Conservation (phyloP, 2,329 filamentous ascomycete genomes). For the Ceratocystis ficicola region DNA sequence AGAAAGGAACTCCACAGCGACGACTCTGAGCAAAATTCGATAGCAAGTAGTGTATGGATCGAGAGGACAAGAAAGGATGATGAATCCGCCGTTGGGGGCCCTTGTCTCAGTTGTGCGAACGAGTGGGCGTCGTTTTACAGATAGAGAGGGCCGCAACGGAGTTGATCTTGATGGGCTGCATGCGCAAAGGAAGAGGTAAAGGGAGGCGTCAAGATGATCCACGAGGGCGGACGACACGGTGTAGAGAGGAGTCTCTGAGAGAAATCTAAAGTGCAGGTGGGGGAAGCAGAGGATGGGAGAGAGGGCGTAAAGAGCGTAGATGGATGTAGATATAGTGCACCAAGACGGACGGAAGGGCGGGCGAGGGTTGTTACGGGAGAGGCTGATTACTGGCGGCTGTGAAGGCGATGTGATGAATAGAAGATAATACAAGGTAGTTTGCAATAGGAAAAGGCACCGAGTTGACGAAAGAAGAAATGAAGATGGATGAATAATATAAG, state of each 20-base stretch:
- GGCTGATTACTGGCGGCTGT: not conserved
- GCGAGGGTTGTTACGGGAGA: not conserved
- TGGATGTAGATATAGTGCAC: not conserved
- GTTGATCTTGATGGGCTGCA: not conserved
- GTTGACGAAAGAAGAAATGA: not conserved
- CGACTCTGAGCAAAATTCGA: not conserved
- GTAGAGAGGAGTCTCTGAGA: not conserved
- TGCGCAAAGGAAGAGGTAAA: conserved; percentile 9
- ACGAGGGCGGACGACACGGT: not conserved
- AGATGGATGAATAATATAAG: too few relatives aligned
- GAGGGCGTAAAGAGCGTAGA: not conserved
- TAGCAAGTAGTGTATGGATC: not conserved
- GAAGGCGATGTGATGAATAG: not conserved
- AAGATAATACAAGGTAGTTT: not conserved
- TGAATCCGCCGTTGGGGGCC: not conserved
- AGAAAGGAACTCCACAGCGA: not conserved
- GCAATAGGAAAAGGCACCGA: not conserved
- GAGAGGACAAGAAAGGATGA: not conserved
- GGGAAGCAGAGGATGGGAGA: not conserved
- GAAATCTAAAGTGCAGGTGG: not conserved
- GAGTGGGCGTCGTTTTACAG: not conserved
- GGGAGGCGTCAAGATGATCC: not conserved
- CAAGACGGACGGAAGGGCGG: not conserved
- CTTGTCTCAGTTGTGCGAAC: not conserved
- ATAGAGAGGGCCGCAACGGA: not conserved